Base-by-base conservation (phyloP, 2,329 filamentous ascomycete species). In the Arthroderma sp. region DNA sequence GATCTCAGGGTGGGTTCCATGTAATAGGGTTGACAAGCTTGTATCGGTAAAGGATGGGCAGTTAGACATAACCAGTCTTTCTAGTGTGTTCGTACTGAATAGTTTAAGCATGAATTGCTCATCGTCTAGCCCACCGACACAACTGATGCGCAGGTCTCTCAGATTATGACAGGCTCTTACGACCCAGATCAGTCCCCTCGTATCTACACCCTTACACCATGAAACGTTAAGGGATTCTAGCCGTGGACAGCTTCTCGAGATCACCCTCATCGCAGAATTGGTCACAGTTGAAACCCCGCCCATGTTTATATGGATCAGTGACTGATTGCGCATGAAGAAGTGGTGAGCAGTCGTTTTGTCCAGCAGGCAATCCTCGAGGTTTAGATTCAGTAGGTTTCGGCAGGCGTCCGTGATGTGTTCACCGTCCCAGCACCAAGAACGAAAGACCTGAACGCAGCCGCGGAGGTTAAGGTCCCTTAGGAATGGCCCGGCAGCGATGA, bases 181-280 rank as follows among this genome's bases (percentile, higher is more conserved):
- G 1, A 98, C 74, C 42, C 75, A 74, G 50, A 73, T 77, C 44
- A 96, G 68, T 4, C 87, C 88, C 8, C 75, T 70, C 6, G 85
- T 82, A 56, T 91, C 82, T 58, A 95, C 78, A 49, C 86, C 82
- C 52, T 80, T 80, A 66, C 91, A 98, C 86, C 89, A 96, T 0
- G 87, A 94, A 15, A 96, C 77, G 55, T 95, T 93, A 52, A 96
- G 73, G 45, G 77, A 73, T 61, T 94, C 81, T n/a, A 98, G 70
- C 40, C 81, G 79, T 1, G 81, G 79, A 55, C 89, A 96, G 34
- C 81, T 81, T 43, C 82, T 73, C 1, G 85, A 81, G 48, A 98
- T 82, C 48, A 93, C 85, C 57, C 81, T 85, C 76, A 93, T 88
- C 0, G 85, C 84, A 22, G 77, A 77, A 58, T 94, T 94, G 29